Percentiles rank a stretch among this genome's conserved stretches.
These are phyloP conservation scores for Alternaria arborescens DNA, from an alignment of 2,329 filamentous ascomycete genomes.

Conservation along the genomic window DNA sequence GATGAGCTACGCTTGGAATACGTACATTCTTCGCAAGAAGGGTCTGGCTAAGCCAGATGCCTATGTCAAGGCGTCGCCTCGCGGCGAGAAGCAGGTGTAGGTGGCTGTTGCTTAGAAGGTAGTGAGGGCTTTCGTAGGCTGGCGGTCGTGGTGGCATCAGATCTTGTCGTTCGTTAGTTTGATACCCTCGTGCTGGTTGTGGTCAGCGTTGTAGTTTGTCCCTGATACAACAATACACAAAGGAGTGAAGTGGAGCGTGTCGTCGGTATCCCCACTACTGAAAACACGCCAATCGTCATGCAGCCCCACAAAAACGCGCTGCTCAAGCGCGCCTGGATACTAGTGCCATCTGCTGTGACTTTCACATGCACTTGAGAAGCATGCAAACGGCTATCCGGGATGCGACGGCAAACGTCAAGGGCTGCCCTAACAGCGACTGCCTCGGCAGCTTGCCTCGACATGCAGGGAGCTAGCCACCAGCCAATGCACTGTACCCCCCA, in stretches of 20 bases:
- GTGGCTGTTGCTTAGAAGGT: background rate
- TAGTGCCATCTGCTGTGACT: background rate
- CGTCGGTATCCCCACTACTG: background rate
- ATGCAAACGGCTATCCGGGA: background rate
- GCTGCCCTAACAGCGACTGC: background rate
- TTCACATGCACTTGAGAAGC: background rate
- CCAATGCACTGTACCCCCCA: background rate
- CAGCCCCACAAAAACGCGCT: conserved; percentile 10
- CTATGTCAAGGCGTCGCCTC: conserved; percentile 19
- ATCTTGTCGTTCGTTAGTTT: conserved; percentile 5
- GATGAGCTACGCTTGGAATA: conserved; percentile 32
- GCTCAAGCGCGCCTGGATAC: background rate
- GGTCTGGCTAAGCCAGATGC: conserved; percentile 25
- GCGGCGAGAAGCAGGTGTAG: conserved; percentile 32
- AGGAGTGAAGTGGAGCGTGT: background rate
- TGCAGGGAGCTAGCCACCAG: conserved; percentile 3
- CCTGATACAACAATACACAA: background rate
- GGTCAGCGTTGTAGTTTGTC: background rate
- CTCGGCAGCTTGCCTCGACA: conserved; percentile 15
- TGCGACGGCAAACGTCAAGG: background rate
- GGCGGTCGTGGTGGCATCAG: background rate
- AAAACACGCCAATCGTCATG: conserved; percentile 17
- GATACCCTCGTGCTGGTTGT: conserved; percentile 14
- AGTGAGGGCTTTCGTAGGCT: background rate
- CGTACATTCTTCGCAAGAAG: conserved; percentile 31